phyloP scores from a whole-genome alignment of 106 monocot genomes.

The Acorus gramineus region DNA sequence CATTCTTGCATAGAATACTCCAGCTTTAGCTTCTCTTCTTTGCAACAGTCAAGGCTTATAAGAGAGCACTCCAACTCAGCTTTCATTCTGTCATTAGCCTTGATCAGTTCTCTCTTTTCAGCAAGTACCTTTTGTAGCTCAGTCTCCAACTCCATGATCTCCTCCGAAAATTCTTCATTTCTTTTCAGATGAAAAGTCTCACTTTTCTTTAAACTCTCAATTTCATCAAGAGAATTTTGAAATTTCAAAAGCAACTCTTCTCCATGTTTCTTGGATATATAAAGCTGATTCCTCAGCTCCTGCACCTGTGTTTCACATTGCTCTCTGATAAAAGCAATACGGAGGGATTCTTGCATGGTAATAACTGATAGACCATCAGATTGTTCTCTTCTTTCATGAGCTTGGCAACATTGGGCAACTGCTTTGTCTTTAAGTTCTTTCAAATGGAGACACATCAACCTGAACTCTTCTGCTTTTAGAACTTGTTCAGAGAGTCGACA shows the following conservation, averaged over 20 bases:
- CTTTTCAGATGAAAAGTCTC: conserved; percentile 65
- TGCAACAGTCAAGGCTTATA: conserved; percentile 79
- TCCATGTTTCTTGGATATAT: conserved; percentile 60
- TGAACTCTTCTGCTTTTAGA: conserved; percentile 91
- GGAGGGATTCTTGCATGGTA: conserved; percentile 56
- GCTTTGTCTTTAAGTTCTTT: conserved; percentile 90
- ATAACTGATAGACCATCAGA: conserved; percentile 26
- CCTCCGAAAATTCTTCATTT: conserved; percentile 61
- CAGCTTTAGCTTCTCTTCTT: conserved; percentile 81
- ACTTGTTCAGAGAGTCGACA: conserved; percentile 73
- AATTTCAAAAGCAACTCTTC: conserved; percentile 91
- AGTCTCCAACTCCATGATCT: conserved; percentile 49
- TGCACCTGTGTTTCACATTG: conserved; percentile 80
- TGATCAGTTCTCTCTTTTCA: conserved; percentile 56
- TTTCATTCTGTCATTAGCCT: conserved; percentile 67
- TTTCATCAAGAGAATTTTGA: conserved; percentile 85
- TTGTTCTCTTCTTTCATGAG: conserved; percentile 44
- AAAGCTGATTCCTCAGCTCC: conserved; percentile 66
- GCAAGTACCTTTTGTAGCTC: conserved; percentile 43
- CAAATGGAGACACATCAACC: conserved; percentile 73
- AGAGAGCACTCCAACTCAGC: conserved; percentile 75
- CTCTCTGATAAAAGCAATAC: conserved; percentile 94
- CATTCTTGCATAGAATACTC: conserved; percentile 70
- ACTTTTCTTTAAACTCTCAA: conserved; percentile 62
- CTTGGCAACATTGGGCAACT: conserved; percentile 46